These are phyloP conservation scores for Phytophthora tubulina DNA, from an alignment of 352 stramenopile genomes.

Conservation along the genomic window DNA sequence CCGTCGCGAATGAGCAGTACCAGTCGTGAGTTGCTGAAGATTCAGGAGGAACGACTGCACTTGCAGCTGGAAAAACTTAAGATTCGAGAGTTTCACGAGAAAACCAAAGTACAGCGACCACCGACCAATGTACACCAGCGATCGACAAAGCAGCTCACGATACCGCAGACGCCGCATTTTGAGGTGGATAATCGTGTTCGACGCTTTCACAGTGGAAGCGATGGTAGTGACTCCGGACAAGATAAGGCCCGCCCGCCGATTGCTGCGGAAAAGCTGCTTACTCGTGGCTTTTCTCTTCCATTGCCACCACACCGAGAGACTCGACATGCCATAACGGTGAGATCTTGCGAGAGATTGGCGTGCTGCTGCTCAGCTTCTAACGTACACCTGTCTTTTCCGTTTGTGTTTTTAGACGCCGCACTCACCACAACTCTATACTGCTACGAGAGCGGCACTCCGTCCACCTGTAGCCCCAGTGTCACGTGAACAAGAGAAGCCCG, in stretches of 20 bases:
- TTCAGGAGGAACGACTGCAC: constrained; percentile 75
- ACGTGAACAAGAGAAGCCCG: constrained; percentile 37
- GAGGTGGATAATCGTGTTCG: constrained; percentile 66
- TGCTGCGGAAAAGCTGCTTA: constrained; percentile 50
- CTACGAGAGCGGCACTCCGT: constrained; percentile 48
- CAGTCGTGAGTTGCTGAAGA: constrained; percentile 78
- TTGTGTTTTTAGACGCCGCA: constrained; percentile 30
- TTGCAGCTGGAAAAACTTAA: constrained; percentile 78
- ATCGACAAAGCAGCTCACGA: constrained; percentile 84
- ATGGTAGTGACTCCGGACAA: constrained; percentile 30
- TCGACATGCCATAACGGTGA: constrained; percentile 37
- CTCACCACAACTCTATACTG: constrained; percentile 57
- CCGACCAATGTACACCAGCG: constrained; percentile 78
- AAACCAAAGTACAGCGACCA: constrained; percentile 70
- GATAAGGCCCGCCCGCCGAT: constrained; percentile 38
- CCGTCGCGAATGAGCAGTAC: constrained; percentile 76
- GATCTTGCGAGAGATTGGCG: not conserved
- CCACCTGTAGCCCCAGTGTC: constrained; percentile 35
- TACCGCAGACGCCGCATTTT: constrained; percentile 76
- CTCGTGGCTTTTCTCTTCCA: constrained; percentile 45
- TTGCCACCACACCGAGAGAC: constrained; percentile 42
- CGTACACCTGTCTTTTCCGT: not conserved
- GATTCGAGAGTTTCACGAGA: constrained; percentile 83
- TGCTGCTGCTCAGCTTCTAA: constrained; percentile 9
- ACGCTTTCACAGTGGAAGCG: constrained; percentile 40